phyloP scores from a whole-genome alignment of 2,329 filamentous ascomycete genomes.

The Nemania abortiva region DNA sequence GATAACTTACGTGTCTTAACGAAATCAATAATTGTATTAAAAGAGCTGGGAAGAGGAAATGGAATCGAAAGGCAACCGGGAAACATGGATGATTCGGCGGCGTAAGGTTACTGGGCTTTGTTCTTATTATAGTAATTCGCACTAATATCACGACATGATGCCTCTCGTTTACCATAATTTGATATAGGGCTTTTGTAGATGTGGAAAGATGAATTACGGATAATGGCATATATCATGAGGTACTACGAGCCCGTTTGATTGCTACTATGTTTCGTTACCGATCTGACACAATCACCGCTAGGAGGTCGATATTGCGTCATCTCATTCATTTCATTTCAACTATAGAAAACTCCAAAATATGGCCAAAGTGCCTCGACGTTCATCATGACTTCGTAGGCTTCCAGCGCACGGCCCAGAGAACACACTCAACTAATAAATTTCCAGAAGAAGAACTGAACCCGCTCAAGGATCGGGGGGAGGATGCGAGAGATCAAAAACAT shows the following conservation, averaged over 20 bases:
- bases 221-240: too few relatives aligned
- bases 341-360: constrained; percentile 8
- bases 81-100: constrained; percentile 2
- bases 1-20: neutral
- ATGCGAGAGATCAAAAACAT: neutral
- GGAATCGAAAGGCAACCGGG: neutral
- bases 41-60: neutral
- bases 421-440: neutral
- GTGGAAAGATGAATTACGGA: neutral
- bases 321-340: neutral
- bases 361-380: neutral
- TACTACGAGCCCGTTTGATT: too few relatives aligned
- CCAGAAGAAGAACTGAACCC: neutral
- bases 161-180: neutral
- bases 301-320: neutral
- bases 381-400: constrained; percentile 4
- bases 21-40: neutral
- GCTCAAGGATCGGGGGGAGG: neutral
- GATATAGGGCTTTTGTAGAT: neutral
- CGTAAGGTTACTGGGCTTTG: neutral
- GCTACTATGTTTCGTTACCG: too few relatives aligned
- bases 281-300: neutral
- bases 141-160: neutral
- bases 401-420: neutral
- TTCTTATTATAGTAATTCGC: neutral